Base-by-base conservation (phyloP, 2,329 filamentous ascomycete genomes). In the Epichloe sp. region DNA sequence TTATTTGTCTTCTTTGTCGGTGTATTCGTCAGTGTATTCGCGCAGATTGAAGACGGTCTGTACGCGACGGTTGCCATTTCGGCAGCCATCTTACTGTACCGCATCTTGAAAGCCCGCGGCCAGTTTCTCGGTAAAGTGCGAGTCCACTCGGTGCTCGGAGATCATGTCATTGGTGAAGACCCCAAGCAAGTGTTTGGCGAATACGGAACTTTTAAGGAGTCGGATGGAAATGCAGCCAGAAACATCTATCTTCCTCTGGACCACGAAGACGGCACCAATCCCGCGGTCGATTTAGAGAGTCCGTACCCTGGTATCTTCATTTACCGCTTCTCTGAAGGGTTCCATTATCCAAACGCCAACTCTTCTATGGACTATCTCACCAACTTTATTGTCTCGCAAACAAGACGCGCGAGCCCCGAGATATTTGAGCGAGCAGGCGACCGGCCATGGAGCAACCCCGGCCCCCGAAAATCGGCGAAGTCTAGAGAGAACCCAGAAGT, bases 291-390 rank as follows among this genome's bases (percentile, higher is more conserved):
- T 11, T 74, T 95, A n/a, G 76, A 86, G 55, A 80, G 80, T 50
- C 90, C 93, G 1, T 88, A 93, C 60, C 91, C 91, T 0, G 93
- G 93, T 49, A 78, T 98, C 57, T 95, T 97, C 69, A 95, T 97
- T 62, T 97, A 95, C 71, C 83, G 91, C 44, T 96, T 95, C 67
- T 82, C 86, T 0, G 91, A 97, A 70, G 88, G 90, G 43, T 95
- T 95, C 75, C 95, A 93, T 69, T 98, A 97, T 62, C 88, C 91
- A 54, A 98, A 95, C 59, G 89, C 89, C 19, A 88, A 88, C 61
- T 83, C 88, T 64, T 89, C 94, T 56, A 79, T 95, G 52, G 89
- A 96, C 61, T 80, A 88, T 61, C 74, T 95, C 48, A 79, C 81
- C 2, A 69, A 76, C 2, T 79, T 82, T 58, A 80, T 95, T 45